A percentile compares a stretch with the other conserved stretches of the same genome.
Evolutionary conservation across 2,329 filamentous ascomycete species (phyloP).

Genomic region (Aspergillus sp.): DNA sequence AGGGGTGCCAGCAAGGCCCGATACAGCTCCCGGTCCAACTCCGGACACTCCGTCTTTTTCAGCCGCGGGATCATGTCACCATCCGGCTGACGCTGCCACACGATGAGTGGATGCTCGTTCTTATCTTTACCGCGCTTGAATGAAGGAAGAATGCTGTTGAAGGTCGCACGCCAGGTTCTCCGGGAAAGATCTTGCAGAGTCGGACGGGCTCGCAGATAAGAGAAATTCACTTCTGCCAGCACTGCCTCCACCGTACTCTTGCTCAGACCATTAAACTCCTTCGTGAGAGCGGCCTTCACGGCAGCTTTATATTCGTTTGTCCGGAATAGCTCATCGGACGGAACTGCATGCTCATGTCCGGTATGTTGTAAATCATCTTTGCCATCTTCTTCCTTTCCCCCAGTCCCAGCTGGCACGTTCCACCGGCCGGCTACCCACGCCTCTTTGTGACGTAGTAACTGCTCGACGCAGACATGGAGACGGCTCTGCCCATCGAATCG

Average conservation of each 20-base stretch:
- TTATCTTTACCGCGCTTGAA: constrained; percentile 44
- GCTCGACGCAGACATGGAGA: constrained; percentile 50
- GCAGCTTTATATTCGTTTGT: constrained; percentile 46
- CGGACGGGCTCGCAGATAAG: constrained; percentile 46
- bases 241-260: constrained; percentile 50
- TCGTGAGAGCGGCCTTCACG: constrained; percentile 40
- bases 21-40: constrained; percentile 48
- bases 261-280: constrained; percentile 48
- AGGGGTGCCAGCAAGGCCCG: constrained; percentile 41
- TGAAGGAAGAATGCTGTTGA: constrained; percentile 46
- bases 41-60: constrained; percentile 45
- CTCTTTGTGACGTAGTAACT: constrained; percentile 48
- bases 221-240: constrained; percentile 51
- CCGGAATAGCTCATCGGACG: constrained; percentile 47
- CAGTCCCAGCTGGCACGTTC: constrained; percentile 38
- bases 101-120: constrained; percentile 43
- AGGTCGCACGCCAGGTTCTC: constrained; percentile 48
- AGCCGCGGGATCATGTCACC: constrained; percentile 37
- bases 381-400: constrained; percentile 10
- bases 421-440: constrained; percentile 51
- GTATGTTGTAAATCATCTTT: constrained; percentile 5
- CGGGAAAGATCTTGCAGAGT: constrained; percentile 45
- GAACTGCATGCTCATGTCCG: constrained; percentile 29
- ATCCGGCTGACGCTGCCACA: constrained; percentile 39
- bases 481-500: constrained; percentile 51